Evolutionary conservation across 208 protist genomes (phyloP).

Genomic region (Leishmania tropica): DNA sequence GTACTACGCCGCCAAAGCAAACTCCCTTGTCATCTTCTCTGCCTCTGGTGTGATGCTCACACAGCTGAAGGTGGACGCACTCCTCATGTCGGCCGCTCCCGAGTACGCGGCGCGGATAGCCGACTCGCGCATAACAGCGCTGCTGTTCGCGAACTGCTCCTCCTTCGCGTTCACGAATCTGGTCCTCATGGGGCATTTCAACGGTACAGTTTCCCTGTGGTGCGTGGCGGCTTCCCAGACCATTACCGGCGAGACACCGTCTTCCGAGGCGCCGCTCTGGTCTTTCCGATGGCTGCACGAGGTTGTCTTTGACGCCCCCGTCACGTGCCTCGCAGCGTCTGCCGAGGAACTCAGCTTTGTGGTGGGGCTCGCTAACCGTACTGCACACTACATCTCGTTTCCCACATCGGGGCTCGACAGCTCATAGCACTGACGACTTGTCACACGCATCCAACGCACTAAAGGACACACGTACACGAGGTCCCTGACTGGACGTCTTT

Average conservation of each 20-base stretch:
- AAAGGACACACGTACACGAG: background rate
- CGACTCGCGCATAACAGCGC: conserved; percentile 18
- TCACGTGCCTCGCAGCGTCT: conserved; percentile 21
- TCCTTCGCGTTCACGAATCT: conserved; percentile 27
- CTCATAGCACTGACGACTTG: background rate
- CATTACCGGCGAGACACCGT: conserved; percentile 9
- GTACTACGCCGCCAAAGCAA: conserved; percentile 44
- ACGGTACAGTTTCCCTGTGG: conserved; percentile 35
- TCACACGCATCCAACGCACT: background rate
- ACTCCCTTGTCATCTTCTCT: conserved; percentile 44
- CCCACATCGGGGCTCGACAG: conserved; percentile 18
- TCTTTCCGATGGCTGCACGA: conserved; percentile 30
- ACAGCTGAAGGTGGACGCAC: conserved; percentile 25
- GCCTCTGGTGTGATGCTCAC: conserved; percentile 40
- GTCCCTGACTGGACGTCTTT: background rate
- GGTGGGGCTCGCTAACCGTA: conserved; percentile 23
- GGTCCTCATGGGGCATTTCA: conserved; percentile 24
- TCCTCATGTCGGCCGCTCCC: conserved; percentile 21
- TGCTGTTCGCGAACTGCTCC: conserved; percentile 31
- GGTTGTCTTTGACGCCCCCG: conserved; percentile 22
- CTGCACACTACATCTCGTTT: conserved; percentile 18
- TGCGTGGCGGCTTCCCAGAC: conserved; percentile 24
- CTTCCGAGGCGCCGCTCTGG: conserved; percentile 22
- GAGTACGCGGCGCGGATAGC: conserved; percentile 22
- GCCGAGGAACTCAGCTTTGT: conserved; percentile 25